A percentile compares a stretch with the other conserved stretches of the same genome.
These are phyloP conservation scores for Noccaea caerulescens DNA, from an alignment of 345 rosid genomes.

Conservation along the genomic window DNA sequence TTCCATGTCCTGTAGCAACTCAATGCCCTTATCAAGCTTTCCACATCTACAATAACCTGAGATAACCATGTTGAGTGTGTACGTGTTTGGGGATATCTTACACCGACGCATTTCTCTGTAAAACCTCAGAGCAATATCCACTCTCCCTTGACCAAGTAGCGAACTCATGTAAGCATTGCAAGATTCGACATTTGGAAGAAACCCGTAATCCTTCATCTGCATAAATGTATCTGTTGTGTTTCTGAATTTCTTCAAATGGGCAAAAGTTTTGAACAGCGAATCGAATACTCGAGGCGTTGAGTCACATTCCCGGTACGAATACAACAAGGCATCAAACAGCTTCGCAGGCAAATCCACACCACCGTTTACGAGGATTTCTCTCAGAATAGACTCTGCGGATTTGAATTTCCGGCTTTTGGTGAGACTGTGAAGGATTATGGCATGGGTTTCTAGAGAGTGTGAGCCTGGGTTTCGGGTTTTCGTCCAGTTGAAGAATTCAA, in stretches of 20 bases:
- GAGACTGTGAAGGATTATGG: conserved; percentile 71
- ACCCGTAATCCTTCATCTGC: conserved; percentile 72
- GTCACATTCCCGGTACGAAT: conserved; percentile 69
- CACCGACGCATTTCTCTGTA: conserved; percentile 67
- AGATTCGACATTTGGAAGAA: conserved; percentile 69
- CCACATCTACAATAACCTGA: conserved; percentile 63
- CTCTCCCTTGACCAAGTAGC: conserved; percentile 56
- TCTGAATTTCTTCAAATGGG: conserved; percentile 75
- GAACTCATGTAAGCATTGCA: conserved; percentile 87
- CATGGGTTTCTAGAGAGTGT: conserved; percentile 60
- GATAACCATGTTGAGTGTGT: conserved; percentile 75
- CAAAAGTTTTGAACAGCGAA: conserved; percentile 64
- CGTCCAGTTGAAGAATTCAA: conserved; percentile 76
- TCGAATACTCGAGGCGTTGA: conserved; percentile 85
- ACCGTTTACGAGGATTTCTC: conserved; percentile 40
- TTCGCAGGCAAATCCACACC: conserved; percentile 51
- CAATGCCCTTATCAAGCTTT: conserved; percentile 65
- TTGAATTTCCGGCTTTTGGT: conserved; percentile 70
- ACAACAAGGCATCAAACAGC: conserved; percentile 63
- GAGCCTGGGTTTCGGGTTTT: conserved; percentile 51
- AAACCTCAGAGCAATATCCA: conserved; percentile 64
- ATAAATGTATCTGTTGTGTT: conserved; percentile 60
- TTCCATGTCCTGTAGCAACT: conserved; percentile 61
- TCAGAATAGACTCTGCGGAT: conserved; percentile 67
- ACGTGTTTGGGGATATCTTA: conserved; percentile 75